These are phyloP conservation scores for Neocucurbitaria cava DNA, from an alignment of 2,329 filamentous ascomycete species.

Conservation along the genomic window DNA sequence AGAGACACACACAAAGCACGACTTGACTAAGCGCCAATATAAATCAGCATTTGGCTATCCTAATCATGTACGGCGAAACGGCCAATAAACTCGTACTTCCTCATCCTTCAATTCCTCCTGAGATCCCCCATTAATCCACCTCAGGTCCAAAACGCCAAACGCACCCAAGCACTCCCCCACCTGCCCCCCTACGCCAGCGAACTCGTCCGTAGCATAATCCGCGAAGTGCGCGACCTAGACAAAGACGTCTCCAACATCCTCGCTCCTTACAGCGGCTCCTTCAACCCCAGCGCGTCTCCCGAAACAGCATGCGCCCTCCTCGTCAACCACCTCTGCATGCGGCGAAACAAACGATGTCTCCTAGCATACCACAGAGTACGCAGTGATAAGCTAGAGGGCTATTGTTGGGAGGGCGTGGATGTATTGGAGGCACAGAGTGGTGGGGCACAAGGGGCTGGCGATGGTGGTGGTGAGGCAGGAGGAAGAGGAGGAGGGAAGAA, in stretches of 20 bases:
- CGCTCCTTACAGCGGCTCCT: slow-evolving; percentile 81
- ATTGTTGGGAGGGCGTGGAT: slow-evolving; percentile 91
- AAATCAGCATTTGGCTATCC: neutral
- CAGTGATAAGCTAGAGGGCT: slow-evolving; percentile 88
- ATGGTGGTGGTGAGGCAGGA: slow-evolving; percentile 52
- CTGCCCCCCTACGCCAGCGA: slow-evolving; percentile 93
- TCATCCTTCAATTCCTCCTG: neutral
- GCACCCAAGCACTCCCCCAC: slow-evolving; percentile 83
- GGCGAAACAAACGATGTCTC: slow-evolving; percentile 93
- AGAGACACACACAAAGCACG: neutral
- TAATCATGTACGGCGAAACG: slow-evolving; percentile 81
- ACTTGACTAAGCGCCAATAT: neutral
- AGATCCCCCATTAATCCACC: neutral
- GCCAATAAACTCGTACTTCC: slow-evolving; percentile 79
- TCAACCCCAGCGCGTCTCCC: slow-evolving; percentile 83
- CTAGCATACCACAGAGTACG: slow-evolving; percentile 92
- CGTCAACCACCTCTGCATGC: slow-evolving; percentile 93
- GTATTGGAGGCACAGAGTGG: slow-evolving; percentile 70
- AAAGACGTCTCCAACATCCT: slow-evolving; percentile 82
- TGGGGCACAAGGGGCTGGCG: slow-evolving; percentile 39
- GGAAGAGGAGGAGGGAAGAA: slow-evolving; percentile 58
- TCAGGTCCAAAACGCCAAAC: slow-evolving; percentile 94
- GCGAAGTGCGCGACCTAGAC: slow-evolving; percentile 92
- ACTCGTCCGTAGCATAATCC: slow-evolving; percentile 82
- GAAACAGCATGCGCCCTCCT: slow-evolving; percentile 86